phyloP scores from a whole-genome alignment of 257 asterid genomes.

The Solanum clarkiae region DNA sequence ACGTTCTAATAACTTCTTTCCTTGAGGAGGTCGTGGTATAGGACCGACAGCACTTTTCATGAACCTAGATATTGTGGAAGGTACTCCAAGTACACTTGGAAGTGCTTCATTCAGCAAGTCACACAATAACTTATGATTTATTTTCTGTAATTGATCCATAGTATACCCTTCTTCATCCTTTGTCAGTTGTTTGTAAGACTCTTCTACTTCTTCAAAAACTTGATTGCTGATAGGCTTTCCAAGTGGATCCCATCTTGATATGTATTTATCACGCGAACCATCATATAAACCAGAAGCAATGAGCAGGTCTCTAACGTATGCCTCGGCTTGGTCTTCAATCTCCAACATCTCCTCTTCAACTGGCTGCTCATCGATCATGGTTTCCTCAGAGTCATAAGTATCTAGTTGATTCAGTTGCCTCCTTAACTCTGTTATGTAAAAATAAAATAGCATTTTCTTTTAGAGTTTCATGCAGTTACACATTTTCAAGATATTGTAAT shows the following conservation, averaged over 20 bases:
- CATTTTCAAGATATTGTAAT: background rate
- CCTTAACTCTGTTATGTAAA: conserved; percentile 43
- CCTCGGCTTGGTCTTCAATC: conserved; percentile 56
- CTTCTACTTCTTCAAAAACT: conserved; percentile 72
- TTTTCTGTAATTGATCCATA: conserved; percentile 28
- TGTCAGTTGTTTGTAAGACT: conserved; percentile 25
- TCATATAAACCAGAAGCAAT: conserved; percentile 70
- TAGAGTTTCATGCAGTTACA: background rate
- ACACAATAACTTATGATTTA: conserved; percentile 46
- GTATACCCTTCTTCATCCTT: conserved; percentile 22
- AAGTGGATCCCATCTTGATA: conserved; percentile 71
- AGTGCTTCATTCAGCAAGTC: conserved; percentile 78
- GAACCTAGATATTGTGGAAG: conserved; percentile 30
- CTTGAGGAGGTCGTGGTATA: conserved; percentile 37
- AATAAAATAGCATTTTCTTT: background rate
- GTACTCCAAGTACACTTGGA: conserved; percentile 46
- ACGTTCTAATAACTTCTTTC: conserved; percentile 49
- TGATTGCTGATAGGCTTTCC: conserved; percentile 67
- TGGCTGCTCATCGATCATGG: conserved; percentile 32
- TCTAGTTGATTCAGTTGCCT: conserved; percentile 68
- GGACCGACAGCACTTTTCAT: conserved; percentile 35
- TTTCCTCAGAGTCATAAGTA: conserved; percentile 34
- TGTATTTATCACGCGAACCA: conserved; percentile 40
- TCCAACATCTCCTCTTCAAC: conserved; percentile 37
- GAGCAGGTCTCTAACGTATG: conserved; percentile 77